A percentile compares a stretch with the other conserved stretches of the same genome.
Conservation (phyloP, 1,284 basidiomycete species). For the Fomitopsis palustris region DNA sequence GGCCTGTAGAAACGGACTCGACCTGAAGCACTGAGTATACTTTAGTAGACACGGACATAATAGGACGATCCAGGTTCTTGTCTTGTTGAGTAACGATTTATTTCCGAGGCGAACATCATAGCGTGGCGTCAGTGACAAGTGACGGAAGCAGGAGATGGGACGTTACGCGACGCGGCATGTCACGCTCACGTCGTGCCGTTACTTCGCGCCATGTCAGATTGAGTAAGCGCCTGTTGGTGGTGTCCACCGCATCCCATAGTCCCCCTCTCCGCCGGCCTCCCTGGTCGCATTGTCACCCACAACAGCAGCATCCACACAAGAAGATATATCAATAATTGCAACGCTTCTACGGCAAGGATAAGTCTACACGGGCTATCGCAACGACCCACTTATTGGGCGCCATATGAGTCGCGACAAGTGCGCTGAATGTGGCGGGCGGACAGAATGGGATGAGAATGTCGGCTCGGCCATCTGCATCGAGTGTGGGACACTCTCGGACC, state of each 20-base stretch:
- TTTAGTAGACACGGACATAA: too few relatives aligned
- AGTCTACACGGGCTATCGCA: not conserved
- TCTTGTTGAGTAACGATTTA: too few relatives aligned
- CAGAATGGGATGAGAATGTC: conserved; percentile 51
- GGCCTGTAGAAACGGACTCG: not conserved
- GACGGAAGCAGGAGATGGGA: not conserved
- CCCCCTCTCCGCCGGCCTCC: not conserved
- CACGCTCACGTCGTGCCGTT: too few relatives aligned
- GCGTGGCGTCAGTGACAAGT: too few relatives aligned
- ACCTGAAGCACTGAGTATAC: not conserved
- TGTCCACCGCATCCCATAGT: not conserved
- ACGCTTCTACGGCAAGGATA: not conserved
- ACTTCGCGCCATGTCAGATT: not conserved
- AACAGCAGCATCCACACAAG: too few relatives aligned
- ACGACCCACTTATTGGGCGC: conserved; percentile 1
- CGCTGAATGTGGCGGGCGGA: conserved; percentile 48
- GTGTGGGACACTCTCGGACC: conserved; percentile 65
- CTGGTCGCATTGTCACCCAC: too few relatives aligned
- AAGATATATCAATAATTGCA: too few relatives aligned
- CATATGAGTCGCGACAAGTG: conserved; percentile 34
- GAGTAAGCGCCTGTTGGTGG: not conserved
- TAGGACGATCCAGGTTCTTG: too few relatives aligned
- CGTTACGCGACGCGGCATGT: not conserved
- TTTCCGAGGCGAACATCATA: too few relatives aligned
- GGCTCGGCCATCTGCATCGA: conserved; percentile 58